Conservation (phyloP, 768 basidiomycete species). For the Boletellus emodensis region DNA sequence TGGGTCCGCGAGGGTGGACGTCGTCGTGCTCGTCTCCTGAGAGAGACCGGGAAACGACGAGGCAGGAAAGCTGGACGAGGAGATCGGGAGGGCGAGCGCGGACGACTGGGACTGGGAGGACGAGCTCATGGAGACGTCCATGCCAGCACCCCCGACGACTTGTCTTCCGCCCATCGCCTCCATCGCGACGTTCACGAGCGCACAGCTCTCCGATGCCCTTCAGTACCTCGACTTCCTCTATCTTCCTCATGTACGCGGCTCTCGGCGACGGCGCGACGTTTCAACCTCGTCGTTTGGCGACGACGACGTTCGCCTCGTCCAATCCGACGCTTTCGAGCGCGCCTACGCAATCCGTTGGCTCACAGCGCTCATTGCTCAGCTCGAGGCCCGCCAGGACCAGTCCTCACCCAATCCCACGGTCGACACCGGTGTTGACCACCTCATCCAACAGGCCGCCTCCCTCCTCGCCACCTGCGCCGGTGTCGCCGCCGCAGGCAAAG, state of each 20-base stretch:
- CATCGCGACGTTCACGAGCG: slow-evolving; percentile 34
- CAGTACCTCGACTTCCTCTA: slow-evolving; percentile 52
- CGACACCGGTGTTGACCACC: slow-evolving; percentile 25
- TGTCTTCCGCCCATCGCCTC: slow-evolving; percentile 50
- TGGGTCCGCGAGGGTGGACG: slow-evolving; percentile 37
- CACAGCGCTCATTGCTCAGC: slow-evolving; percentile 52
- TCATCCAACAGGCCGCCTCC: slow-evolving; percentile 54
- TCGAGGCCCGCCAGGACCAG: slow-evolving; percentile 16
- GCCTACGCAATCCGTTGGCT: slow-evolving; percentile 71
- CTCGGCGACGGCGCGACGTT: slow-evolving; percentile 30
- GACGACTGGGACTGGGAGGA: slow-evolving; percentile 19
- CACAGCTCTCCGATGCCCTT: slow-evolving; percentile 43
- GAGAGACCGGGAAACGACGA: slow-evolving; percentile 22
- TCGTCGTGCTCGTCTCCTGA: slow-evolving; percentile 20
- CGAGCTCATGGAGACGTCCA: slow-evolving; percentile 12
- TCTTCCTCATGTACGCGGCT: slow-evolving; percentile 60
- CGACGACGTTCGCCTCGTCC: slow-evolving; percentile 25
- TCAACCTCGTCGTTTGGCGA: neutral
- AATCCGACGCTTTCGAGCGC: slow-evolving; percentile 66
- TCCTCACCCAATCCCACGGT: neutral
- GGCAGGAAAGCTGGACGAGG: neutral
- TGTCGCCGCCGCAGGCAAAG: slow-evolving; percentile 54
- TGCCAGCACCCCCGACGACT: slow-evolving; percentile 41
- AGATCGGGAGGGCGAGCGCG: slow-evolving; percentile 17
- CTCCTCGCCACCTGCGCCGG: slow-evolving; percentile 65